These are phyloP conservation scores for Aspergillus alliaceus DNA, from an alignment of 2,329 filamentous ascomycete species.

Conservation along the genomic window DNA sequence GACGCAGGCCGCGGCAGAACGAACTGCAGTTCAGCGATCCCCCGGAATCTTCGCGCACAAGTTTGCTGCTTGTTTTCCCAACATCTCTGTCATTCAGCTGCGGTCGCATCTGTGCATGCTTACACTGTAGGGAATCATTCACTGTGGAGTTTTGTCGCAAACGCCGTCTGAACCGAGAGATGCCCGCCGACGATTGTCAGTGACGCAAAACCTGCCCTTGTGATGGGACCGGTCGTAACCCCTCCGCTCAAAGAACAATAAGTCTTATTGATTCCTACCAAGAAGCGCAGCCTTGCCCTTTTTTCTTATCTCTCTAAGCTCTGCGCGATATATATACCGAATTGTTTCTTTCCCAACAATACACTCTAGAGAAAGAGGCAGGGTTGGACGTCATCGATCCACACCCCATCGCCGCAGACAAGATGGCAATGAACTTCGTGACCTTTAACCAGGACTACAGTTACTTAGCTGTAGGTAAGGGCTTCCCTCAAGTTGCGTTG, in stretches of 20 bases:
- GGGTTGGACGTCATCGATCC: slow-evolving; percentile 8
- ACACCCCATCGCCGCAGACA: slow-evolving; percentile 20
- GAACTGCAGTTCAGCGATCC: slow-evolving; percentile 20
- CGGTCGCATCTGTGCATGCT: slow-evolving; percentile 4
- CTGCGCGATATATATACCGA: neutral
- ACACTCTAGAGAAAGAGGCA: neutral
- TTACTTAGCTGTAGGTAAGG: slow-evolving; percentile 87
- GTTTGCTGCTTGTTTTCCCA: neutral
- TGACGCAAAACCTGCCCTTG: slow-evolving; percentile 16
- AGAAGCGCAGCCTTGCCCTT: neutral
- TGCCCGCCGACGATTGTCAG: slow-evolving; percentile 16
- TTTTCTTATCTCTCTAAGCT: neutral
- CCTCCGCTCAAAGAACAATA: slow-evolving; percentile 14
- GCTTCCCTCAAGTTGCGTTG: slow-evolving; percentile 8
- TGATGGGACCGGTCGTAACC: slow-evolving; percentile 19
- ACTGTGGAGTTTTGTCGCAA: neutral
- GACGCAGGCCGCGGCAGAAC: slow-evolving; percentile 16
- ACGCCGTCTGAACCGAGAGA: slow-evolving; percentile 10
- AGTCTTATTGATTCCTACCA: neutral
- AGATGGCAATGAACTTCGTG: slow-evolving; percentile 90
- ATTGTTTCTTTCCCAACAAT: neutral
- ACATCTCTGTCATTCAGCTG: slow-evolving; percentile 1
- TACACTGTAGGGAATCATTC: neutral
- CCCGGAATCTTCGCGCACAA: slow-evolving; percentile 19
- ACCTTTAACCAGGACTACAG: slow-evolving; percentile 99